phyloP scores from a whole-genome alignment of 495 filamentous ascomycete genomes.

The Penicillium soppii region DNA sequence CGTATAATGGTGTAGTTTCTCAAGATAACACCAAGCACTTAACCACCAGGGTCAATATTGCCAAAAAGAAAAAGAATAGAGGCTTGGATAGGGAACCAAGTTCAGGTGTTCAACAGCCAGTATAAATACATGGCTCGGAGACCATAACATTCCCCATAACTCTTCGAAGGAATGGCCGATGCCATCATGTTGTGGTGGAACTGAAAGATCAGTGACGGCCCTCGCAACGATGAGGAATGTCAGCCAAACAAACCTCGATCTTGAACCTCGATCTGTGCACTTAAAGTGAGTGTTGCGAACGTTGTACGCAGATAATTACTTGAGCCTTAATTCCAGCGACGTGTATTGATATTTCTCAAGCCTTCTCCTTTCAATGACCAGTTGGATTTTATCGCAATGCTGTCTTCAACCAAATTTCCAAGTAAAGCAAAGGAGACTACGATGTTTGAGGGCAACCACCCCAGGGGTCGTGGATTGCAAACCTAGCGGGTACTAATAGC shows the following conservation, averaged over 20 bases:
- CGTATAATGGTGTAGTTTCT: conserved; percentile 5
- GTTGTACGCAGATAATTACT: no score
- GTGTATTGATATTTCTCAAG: no score
- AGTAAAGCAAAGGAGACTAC: background rate
- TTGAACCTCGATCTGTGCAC: background rate
- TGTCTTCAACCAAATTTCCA: background rate
- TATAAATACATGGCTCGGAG: conserved; percentile 20
- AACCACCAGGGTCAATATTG: conserved; percentile 22
- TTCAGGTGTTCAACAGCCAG: background rate
- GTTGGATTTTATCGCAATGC: no score
- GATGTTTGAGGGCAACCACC: background rate
- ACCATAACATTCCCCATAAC: conserved; percentile 14
- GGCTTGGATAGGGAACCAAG: conserved; percentile 1
- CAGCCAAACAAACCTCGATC: background rate
- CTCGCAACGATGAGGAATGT: conserved; percentile 31
- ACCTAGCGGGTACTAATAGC: background rate
- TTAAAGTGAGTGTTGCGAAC: no score
- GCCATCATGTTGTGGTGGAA: conserved; percentile 8
- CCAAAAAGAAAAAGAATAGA: conserved; percentile 1
- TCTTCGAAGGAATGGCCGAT: conserved; percentile 25
- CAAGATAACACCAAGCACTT: conserved; percentile 8
- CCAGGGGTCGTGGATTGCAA: conserved; percentile 1
- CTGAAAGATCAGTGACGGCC: background rate
- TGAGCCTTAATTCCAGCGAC: no score
- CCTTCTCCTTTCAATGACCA: no score